Conservation (phyloP, 208 protist species). For the Crithidia expoeki region DNA sequence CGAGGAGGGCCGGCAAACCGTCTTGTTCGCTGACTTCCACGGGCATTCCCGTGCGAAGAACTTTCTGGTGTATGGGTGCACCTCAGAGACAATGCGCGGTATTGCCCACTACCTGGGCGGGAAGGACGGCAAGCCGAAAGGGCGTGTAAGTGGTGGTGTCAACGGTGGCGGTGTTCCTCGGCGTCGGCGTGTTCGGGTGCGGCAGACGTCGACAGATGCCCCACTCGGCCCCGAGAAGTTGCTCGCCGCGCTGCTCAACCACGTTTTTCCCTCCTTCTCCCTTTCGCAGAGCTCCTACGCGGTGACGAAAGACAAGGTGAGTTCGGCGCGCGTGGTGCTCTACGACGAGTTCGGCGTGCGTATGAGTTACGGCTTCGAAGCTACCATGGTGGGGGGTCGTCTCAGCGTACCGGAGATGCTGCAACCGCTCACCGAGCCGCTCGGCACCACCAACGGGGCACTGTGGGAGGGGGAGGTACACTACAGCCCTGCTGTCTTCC, state of each 20-base stretch:
- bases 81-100: slow-evolving; percentile 31
- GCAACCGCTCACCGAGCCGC: background rate
- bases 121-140: slow-evolving; percentile 11
- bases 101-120: slow-evolving; percentile 13
- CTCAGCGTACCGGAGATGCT: slow-evolving; percentile 27
- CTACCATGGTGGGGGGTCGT: slow-evolving; percentile 90
- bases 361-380: slow-evolving; percentile 95
- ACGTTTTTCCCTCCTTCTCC: slow-evolving; percentile 67
- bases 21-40: slow-evolving; percentile 95
- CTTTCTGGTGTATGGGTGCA: slow-evolving; percentile 96
- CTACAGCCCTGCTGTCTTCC: slow-evolving; percentile 30
- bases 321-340: slow-evolving; percentile 91
- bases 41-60: slow-evolving; percentile 95
- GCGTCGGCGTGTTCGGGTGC: slow-evolving; percentile 4
- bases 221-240: slow-evolving; percentile 71
- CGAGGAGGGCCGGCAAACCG: slow-evolving; percentile 69
- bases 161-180: background rate
- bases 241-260: slow-evolving; percentile 62
- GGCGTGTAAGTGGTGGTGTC: background rate
- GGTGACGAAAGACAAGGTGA: slow-evolving; percentile 88
- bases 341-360: slow-evolving; percentile 91
- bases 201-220: slow-evolving; percentile 13
- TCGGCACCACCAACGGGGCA: background rate
- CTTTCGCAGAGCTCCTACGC: slow-evolving; percentile 83
- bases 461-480: slow-evolving; percentile 24